Evolutionary conservation across 306 rosid genomes (phyloP), one percentile per base, ranked within the genome.

Genomic region (Begonia fuchsioides): DNA sequence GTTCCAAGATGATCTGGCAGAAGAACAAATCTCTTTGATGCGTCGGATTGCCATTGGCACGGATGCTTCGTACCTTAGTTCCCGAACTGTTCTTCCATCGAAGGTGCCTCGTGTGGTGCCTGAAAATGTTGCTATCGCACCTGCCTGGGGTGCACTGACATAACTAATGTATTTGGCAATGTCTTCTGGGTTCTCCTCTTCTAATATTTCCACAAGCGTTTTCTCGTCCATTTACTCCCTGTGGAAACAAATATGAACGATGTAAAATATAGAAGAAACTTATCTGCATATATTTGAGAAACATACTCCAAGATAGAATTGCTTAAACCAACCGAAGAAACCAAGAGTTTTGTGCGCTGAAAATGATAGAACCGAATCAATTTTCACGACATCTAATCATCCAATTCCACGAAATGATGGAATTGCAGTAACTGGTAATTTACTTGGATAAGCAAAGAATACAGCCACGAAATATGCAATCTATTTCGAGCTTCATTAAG

Each of bases 21-120:
- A 84, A 38, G 77, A 61, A 63, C 95, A 84, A 32, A 88, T 63
- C 47, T 80, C 57, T 49, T 80, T 79, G 55, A 90, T 38, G 58
- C 77, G 74, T 39, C 77, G 75, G 11, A 84, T 56, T 4, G 95
- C 97, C 95, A 90, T 90, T 10, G 97, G 93, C 53, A 76, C 73
- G 53, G 78, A 84, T 11, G 93, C 86, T 73, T 88, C 95, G 4
- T 78, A 88, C 38, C 70, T 76, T 60, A 90, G 66, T 72, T 90
- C 97, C 67, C 79, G 41, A 16, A 90, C 97, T 50, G 70, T n/a
- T 71, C 79, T 84, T 14, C 92, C 93, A 12, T 79, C 81, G 26
- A 90, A 90, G 26, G 80, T 78, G 69, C 79, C 85, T 0, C 97
- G 77, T 1, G 97, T 84, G 14, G 93, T 88, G 55, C 97, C 97